phyloP scores from a whole-genome alignment of 2,329 filamentous ascomycete genomes.

The Sporothrix brunneoviolacea region DNA sequence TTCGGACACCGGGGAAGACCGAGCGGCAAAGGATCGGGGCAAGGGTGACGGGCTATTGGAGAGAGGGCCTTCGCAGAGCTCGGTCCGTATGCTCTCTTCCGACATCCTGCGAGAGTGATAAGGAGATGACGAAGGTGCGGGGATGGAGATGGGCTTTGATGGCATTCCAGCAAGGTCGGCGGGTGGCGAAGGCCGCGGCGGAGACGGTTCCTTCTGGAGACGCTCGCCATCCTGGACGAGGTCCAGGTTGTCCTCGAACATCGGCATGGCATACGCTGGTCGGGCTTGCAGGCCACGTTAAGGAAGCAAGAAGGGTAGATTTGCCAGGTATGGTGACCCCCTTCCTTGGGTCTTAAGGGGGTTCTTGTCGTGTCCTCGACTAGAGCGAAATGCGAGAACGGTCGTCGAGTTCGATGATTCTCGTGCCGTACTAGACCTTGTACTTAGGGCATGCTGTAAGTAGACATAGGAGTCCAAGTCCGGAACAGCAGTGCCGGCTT shows the following conservation, averaged over 20 bases:
- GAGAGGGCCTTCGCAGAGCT: constrained; percentile 54
- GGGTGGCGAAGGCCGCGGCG: neutral
- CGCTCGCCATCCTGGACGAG: constrained; percentile 20
- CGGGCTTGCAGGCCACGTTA: neutral
- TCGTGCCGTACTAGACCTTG: too few relatives aligned
- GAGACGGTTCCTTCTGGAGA: constrained; percentile 11
- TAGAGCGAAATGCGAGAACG: too few relatives aligned
- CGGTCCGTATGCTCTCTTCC: constrained; percentile 55
- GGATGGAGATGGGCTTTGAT: constrained; percentile 21
- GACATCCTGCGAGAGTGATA: constrained; percentile 36
- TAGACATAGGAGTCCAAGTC: too few relatives aligned
- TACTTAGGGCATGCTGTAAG: too few relatives aligned
- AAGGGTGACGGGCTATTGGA: constrained; percentile 32
- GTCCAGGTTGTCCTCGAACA: constrained; percentile 48
- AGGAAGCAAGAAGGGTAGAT: neutral
- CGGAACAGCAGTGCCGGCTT: too few relatives aligned
- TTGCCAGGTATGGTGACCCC: too few relatives aligned
- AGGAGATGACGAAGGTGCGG: constrained; percentile 13
- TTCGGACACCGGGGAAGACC: neutral
- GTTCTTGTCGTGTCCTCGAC: too few relatives aligned
- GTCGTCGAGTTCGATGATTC: too few relatives aligned
- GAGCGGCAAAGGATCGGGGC: neutral
- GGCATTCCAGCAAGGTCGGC: neutral
- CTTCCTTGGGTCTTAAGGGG: too few relatives aligned
- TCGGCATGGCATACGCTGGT: constrained; percentile 41